A percentile compares a stretch with the other conserved stretches of the same genome.
Conservation (phyloP, 371 early-diverging fungal species). For the Dinochytrium kinnereticum region DNA sequence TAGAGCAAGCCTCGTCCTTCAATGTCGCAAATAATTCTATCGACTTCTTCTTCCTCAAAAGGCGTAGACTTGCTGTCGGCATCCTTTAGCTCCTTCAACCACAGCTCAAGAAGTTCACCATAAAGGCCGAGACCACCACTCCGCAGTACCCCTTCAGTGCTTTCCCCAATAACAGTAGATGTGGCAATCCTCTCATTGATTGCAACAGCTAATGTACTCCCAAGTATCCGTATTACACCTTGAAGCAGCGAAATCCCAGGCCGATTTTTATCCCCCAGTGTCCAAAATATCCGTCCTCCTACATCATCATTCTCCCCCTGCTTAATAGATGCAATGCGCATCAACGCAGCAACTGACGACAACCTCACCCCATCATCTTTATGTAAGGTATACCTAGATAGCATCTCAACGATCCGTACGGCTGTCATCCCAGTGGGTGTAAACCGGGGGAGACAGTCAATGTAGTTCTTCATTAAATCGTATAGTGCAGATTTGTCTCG, state of each 20-base stretch:
- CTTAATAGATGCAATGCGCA: constrained; percentile 63
- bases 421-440: constrained; percentile 70
- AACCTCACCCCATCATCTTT: constrained; percentile 80
- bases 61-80: neutral
- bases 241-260: constrained; percentile 29
- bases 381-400: constrained; percentile 79
- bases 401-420: constrained; percentile 73
- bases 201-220: constrained; percentile 25
- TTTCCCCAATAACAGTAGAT: constrained; percentile 18
- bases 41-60: constrained; percentile 52
- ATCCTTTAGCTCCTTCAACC: constrained; percentile 51
- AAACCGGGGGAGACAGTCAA: constrained; percentile 76
- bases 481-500: constrained; percentile 29
- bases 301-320: constrained; percentile 58
- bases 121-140: constrained; percentile 25
- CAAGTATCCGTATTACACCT: constrained; percentile 36
- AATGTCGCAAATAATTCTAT: constrained; percentile 68
- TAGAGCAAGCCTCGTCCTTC: constrained; percentile 79
- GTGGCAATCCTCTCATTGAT: constrained; percentile 50
- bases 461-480: constrained; percentile 44
- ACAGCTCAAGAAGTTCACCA: constrained; percentile 55
- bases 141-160: constrained; percentile 17
- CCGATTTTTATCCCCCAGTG: constrained; percentile 21
- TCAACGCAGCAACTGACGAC: constrained; percentile 67
- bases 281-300: constrained; percentile 24